Base-by-base conservation (phyloP, 148 eudicot genomes). In the Arbutus unedo region DNA sequence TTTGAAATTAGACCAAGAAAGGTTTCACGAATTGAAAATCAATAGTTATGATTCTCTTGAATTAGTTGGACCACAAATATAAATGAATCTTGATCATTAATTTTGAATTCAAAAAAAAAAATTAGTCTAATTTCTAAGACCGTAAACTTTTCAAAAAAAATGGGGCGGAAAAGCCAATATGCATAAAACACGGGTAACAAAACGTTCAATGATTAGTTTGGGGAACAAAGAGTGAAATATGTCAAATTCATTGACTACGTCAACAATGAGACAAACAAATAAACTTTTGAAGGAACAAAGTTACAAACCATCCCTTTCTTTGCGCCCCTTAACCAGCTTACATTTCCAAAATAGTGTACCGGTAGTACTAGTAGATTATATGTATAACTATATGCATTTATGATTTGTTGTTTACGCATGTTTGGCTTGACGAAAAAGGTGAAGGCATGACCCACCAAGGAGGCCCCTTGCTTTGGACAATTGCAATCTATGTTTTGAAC, bases 391-490 rank as follows among this genome's bases (percentile, higher is more conserved):
- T 25, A 9, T 62, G 45, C 53, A 2, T 60, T 62, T 79, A 55
- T 44, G 21, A 66, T 41, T 23, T 47, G 16, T 23, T 15, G 5
- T 15, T 49, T 49, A 38, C 73, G 60, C 50, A 50, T 73, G 15
- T 68, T 60, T 43, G 72, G 74, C 23, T 49, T 75, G 62, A 51
- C 31, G 51, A 54, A 80, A 84, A 84, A 80, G 54, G 31, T 38
- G 49, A 70, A 64, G 75, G 6, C 50, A 82, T 87, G 91, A 78
- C 93, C 93, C 93, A 90, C 89, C 66, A 82, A 49, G 71, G 13
- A 81, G 82, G 83, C 82, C 87, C 85, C 71, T 74, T 79, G 81
- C 82, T 88, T 87, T 89, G 88, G 86, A 81, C 88, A 85, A 82
- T 82, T 73, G 86, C 84, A 84, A 82, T 83, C 68, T 59, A 74